Evolutionary conservation across 2,329 filamentous ascomycete species (phyloP).

Genomic region (Ceratocystis alfenasii): DNA sequence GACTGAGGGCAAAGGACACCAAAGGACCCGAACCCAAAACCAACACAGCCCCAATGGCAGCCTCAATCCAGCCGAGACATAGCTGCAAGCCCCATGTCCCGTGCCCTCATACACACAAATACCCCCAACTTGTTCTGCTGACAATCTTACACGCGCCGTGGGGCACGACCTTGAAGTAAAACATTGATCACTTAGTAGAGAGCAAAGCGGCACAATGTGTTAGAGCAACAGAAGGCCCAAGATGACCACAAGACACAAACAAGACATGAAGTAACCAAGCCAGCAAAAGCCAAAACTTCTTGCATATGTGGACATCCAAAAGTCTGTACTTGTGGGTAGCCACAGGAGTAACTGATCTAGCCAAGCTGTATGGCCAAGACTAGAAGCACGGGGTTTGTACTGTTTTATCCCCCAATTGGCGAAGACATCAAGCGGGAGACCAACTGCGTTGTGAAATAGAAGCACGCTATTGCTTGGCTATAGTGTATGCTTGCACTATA

Average conservation of each 20-base stretch:
- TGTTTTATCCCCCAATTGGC: not conserved
- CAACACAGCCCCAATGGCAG: conserved; percentile 11
- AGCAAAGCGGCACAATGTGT: not conserved
- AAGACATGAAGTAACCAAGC: not conserved
- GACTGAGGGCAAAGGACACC: conserved; percentile 1
- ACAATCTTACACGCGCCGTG: not conserved
- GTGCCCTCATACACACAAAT: not conserved
- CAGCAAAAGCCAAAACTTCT: not conserved
- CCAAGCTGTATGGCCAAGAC: not conserved
- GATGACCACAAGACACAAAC: not conserved
- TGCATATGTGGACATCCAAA: not conserved
- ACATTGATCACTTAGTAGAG: not conserved
- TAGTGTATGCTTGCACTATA: too few relatives aligned
- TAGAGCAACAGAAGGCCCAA: not conserved
- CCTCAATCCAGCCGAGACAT: conserved; percentile 1
- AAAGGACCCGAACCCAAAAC: not conserved
- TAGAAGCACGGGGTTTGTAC: not conserved
- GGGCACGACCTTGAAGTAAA: not conserved
- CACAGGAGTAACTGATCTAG: not conserved
- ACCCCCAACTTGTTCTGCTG: not conserved
- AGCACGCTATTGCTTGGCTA: not conserved
- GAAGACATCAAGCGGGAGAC: not conserved
- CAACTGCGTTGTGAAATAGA: not conserved
- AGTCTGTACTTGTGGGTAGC: not conserved
- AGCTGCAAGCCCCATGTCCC: conserved; percentile 1